phyloP scores from a whole-genome alignment of 768 basidiomycete species.

The Porpolomopsis calyptriformis region DNA sequence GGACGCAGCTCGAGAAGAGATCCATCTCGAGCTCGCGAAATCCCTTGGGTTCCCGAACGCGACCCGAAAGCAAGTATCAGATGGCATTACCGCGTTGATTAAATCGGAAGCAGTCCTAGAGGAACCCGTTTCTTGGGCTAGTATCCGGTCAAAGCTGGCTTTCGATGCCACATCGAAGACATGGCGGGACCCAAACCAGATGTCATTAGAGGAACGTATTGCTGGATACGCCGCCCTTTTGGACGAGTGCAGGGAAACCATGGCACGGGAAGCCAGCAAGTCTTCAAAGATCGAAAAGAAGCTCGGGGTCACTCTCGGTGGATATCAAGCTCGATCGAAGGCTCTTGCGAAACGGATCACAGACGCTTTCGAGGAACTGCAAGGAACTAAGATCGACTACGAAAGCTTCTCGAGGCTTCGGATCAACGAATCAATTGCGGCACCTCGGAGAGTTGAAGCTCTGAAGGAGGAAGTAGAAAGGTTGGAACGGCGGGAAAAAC shows the following conservation, averaged over 20 bases:
- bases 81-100: conserved; percentile 57
- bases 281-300: conserved; percentile 87
- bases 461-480: conserved; percentile 81
- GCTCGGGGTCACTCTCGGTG: conserved; percentile 76
- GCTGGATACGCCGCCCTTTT: conserved; percentile 56
- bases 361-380: conserved; percentile 62
- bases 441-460: conserved; percentile 66
- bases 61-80: conserved; percentile 63
- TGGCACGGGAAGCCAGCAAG: conserved; percentile 74
- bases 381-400: conserved; percentile 55
- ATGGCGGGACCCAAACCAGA: conserved; percentile 57
- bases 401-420: conserved; percentile 72
- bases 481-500: conserved; percentile 64
- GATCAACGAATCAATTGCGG: conserved; percentile 60
- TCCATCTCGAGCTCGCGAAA: conserved; percentile 73
- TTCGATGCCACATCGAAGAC: conserved; percentile 44
- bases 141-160: conserved; percentile 46
- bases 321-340: conserved; percentile 71
- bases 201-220: conserved; percentile 50
- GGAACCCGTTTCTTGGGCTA: conserved; percentile 62
- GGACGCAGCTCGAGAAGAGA: conserved; percentile 51
- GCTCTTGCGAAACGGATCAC: conserved; percentile 52
- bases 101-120: conserved; percentile 48
- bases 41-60: conserved; percentile 81
- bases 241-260: conserved; percentile 50